Base-by-base conservation (phyloP, 2,329 filamentous ascomycete species). In the Fusarium sacchari region DNA sequence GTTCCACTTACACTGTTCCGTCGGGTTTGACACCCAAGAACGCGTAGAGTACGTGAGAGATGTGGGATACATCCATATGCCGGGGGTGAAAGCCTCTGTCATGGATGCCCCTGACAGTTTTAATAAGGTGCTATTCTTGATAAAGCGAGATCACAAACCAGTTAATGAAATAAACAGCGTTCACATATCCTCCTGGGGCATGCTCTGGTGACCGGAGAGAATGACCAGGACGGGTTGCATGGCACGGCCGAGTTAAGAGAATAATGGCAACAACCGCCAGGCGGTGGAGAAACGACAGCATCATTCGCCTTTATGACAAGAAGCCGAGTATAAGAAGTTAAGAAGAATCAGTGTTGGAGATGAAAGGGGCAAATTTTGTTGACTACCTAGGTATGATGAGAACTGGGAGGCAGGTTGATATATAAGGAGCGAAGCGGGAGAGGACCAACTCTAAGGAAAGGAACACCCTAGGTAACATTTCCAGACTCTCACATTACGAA, bases 1-100 rank as follows among this genome's bases (percentile, higher is more conserved):
- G 17, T 22, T 18, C 4, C 20, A 80, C 86, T 78, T 87, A 92
- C 82, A 96, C 92, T 76, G 93, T 92, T 39, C 95, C 95, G 60
- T 92, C 89, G 1, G 88, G 80, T 14, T 86, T 85, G 24, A 97
- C 82, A 78, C 97, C 95, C 77, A 94, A 92, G 81, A 97, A 97
- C 5, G 94, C 88, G 78, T 90, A 97, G 5, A 97, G 86, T 4
- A 97, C 86, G 76, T 96, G 93, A 1, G 92, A 96, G 58, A 97
- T 83, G 71, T 94, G 88, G 24, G 71, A 64, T 32, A 53, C 62
- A 18, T 60, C 44, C 22, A 74, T 60, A 44, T 74, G 55, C 50
- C 72, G 68, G 39, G 71, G 67, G 28, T 88, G 50, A 82, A 72
- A 74, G 39, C 71, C 50, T 52, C 67, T 67, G 56, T 50, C 53